Evolutionary conservation across 2,329 filamentous ascomycete genomes (phyloP).

Genomic region (Paecilomyces variotii): DNA sequence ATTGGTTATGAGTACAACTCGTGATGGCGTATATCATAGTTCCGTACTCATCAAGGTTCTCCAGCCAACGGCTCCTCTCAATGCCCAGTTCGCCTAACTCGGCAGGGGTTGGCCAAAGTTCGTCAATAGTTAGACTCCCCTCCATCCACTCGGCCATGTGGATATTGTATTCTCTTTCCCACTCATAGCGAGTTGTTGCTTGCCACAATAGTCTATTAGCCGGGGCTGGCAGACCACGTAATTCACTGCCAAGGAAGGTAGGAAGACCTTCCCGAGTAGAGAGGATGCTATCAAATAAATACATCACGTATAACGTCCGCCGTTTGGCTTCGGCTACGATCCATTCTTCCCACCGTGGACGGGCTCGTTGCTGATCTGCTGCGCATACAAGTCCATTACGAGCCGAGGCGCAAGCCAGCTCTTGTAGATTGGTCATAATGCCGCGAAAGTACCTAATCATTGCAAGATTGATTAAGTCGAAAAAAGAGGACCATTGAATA

Average conservation of each 20-base stretch:
- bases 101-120: constrained; percentile 41
- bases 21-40: constrained; percentile 46
- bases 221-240: constrained; percentile 40
- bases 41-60: constrained; percentile 45
- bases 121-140: constrained; percentile 38
- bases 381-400: constrained; percentile 37
- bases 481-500: constrained; percentile 45
- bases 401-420: constrained; percentile 35
- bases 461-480: constrained; percentile 16
- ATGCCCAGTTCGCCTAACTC: constrained; percentile 22
- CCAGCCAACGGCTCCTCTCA: constrained; percentile 37
- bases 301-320: constrained; percentile 45
- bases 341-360: constrained; percentile 47
- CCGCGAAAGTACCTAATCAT: constrained; percentile 28
- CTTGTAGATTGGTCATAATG: constrained; percentile 43
- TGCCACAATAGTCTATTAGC: constrained; percentile 37
- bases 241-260: constrained; percentile 42
- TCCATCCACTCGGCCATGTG: constrained; percentile 36
- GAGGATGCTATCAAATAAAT: constrained; percentile 46
- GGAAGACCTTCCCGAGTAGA: constrained; percentile 38
- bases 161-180: constrained; percentile 38
- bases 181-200: constrained; percentile 26
- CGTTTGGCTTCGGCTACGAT: constrained; percentile 46
- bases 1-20: constrained; percentile 35
- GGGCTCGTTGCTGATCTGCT: constrained; percentile 30